Base-by-base conservation (phyloP, 1,284 basidiomycete species). In the Trichosporon sp. region DNA sequence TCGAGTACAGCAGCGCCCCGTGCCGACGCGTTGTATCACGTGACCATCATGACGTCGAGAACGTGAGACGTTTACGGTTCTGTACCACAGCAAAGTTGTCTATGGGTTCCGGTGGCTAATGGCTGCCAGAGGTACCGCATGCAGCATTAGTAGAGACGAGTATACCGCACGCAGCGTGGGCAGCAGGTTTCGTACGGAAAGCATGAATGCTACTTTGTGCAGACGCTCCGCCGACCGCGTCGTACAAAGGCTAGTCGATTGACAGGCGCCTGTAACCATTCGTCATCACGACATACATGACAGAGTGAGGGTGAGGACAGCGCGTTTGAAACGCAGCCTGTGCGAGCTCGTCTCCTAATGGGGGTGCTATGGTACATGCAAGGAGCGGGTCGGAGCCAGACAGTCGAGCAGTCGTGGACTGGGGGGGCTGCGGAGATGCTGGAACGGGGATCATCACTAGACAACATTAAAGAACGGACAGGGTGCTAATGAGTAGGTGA, bases 361-460 rank as follows among this genome's bases (percentile, higher is more conserved):
- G 59, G 4, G 59, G 59, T 63, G 59, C 59, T 63, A 63, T 63
- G 32, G 59, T 63, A 63, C 59, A 63, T 32, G 32, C 59, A 63
- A 37, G 59, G 32, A 32, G 31, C 32, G 31, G 59, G 7, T 63
- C 59, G 10, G 32, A 63, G 59, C 59, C 32, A 37, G 32, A 63
- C 59, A 37, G 31, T n/a, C 59, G 59, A n/a, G 32, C 4, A 16
- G 31, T 63, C 59, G 37, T 63, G 54, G 21, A n/a, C 19, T 5
- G 31, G 16, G 10, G 16, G 32, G 32, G 21, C 59, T 37, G 32
- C 32, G 11, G 31, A 32, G 16, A 63, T 16, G 59, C 32, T 31
- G 14, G 16, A 35, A 37, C 32, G 14, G 32, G 59, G 32, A 32
- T 37, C 31, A 35, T 35, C 59, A 21, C 59, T 35, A 37, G 59